Conservation (phyloP, 1,284 basidiomycete genomes). For the Coniophora puteana region DNA sequence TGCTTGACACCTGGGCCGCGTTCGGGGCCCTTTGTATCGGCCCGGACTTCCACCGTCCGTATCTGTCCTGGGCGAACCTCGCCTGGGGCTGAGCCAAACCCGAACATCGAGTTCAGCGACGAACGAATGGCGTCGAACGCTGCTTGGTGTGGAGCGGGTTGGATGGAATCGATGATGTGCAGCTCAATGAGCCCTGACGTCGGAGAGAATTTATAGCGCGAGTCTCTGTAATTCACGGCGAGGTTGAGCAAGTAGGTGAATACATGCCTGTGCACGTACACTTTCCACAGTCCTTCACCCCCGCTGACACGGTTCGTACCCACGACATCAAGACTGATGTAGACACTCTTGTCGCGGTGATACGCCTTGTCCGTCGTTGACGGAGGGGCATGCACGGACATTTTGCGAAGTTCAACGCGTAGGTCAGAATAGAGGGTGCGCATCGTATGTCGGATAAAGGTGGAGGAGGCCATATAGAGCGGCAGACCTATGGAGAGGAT, state of each 20-base stretch:
- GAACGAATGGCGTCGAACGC: conserved; percentile 60
- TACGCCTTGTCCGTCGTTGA: conserved; percentile 8
- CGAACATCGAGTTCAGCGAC: conserved; percentile 45
- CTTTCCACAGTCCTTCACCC: conserved; percentile 58
- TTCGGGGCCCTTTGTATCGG: too few relatives aligned
- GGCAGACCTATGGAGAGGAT: conserved; percentile 48
- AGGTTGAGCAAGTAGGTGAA: conserved; percentile 7
- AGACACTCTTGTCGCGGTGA: conserved; percentile 48
- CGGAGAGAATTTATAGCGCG: conserved; percentile 73
- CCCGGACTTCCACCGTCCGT: conserved; percentile 7
- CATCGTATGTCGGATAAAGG: conserved; percentile 67
- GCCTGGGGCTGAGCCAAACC: conserved; percentile 20
- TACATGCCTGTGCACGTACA: conserved; percentile 43
- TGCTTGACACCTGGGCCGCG: too few relatives aligned
- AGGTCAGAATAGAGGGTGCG: conserved; percentile 70
- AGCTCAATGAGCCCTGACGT: conserved; percentile 55
- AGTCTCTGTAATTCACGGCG: conserved; percentile 47
- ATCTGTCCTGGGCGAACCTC: conserved; percentile 19
- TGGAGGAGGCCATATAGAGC: conserved; percentile 66
- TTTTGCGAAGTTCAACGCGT: conserved; percentile 48
- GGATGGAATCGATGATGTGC: conserved; percentile 67
- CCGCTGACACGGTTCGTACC: conserved; percentile 62
- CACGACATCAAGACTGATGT: conserved; percentile 49
- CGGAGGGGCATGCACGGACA: conserved; percentile 30
- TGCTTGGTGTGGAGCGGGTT: conserved; percentile 67